Base-by-base conservation (phyloP, 441 rosid genomes). In the Croton laevigatus region DNA sequence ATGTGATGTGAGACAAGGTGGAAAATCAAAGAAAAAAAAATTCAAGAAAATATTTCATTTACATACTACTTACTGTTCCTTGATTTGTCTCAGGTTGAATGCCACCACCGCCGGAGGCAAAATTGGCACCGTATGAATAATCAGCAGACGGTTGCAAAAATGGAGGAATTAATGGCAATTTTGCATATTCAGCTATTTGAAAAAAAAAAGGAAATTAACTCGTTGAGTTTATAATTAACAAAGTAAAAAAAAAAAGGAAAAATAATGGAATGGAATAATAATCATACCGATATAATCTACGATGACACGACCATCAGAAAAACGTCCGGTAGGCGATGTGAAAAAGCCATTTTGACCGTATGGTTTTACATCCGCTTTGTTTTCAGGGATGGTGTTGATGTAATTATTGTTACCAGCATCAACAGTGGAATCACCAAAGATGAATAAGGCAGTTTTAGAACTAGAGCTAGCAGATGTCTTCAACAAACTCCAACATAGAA, bases 401-500 rank as follows among this genome's bases (percentile, higher is more conserved):
- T 83, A 81, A 45, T 83, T 81, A 62, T 85, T 84, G 83, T 86
- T 84, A 52, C 89, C 89, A 2, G 78, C 66, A 72, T 88, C 88
- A 3, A 82, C 88, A 1, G 72, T 63, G 66, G 93, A 88, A 78
- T 84, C 89, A 9, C 90, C 90, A 20, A 88, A 84, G 61, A 84
- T 73, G 79, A 88, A 88, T 55, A 85, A 63, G 4, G 86, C 85
- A 66, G 27, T 13, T 16, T 11, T 66, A 54, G 53, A 6, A 49
- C 1, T 16, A 5, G 19, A 14, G 6, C 68, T 68, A 62, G 70
- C 71, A 54, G 66, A 68, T 23, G 42, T 62, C 12, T 49, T 59
- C 42, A 27, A 32, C 40, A 45, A 1, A 16, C 27, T 6, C 34
- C 64, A 59, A 48, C 64, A 13, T 19, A 60, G 42, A 16, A 80